Conservation (phyloP, 208 protist species). For the Willaertia magna region DNA sequence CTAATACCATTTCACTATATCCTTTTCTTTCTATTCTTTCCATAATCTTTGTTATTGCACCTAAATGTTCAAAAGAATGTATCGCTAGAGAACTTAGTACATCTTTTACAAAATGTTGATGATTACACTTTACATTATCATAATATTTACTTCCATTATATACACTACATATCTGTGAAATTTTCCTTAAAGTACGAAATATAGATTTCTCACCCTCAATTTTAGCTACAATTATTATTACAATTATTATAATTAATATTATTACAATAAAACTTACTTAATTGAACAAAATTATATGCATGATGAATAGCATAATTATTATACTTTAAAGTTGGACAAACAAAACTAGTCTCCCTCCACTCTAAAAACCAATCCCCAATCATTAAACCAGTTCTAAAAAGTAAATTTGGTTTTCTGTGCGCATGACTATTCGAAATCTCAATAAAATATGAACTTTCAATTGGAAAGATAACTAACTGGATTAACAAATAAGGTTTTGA, state of each 20-base stretch:
- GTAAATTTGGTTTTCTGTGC: background rate
- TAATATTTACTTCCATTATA: background rate
- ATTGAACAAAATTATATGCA: background rate
- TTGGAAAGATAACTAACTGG: background rate
- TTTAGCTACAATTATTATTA: background rate
- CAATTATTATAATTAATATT: background rate
- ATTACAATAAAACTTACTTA: background rate
- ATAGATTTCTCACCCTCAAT: background rate
- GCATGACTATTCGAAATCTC: no score
- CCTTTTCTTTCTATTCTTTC: background rate
- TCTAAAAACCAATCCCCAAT: background rate
- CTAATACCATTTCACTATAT: background rate
- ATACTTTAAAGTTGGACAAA: background rate
- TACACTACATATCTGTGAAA: background rate
- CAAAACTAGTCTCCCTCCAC: background rate
- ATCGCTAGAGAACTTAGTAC: background rate
- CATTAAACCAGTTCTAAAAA: background rate
- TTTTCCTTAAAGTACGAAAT: background rate
- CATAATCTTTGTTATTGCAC: background rate
- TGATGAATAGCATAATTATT: background rate
- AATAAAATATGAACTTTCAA: no score
- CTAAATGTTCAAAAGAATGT: background rate
- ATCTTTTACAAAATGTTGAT: background rate
- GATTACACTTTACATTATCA: background rate
- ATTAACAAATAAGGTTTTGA: background rate